Conservation (phyloP, 805 yeast genomes). For the Vanderwaltozyma verrucispora region DNA sequence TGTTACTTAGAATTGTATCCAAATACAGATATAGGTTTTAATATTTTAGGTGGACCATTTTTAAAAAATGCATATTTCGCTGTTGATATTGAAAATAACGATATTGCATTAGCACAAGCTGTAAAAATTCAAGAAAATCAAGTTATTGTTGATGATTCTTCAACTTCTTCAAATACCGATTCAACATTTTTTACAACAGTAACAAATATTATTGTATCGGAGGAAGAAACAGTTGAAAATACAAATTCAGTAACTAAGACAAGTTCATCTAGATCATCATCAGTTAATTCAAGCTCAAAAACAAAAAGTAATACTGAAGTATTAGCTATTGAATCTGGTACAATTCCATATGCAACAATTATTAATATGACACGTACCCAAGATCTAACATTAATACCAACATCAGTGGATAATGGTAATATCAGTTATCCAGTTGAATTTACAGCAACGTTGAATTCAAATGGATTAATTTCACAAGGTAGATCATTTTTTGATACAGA, state of each 20-base stretch:
- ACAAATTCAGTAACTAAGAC: too few relatives aligned
- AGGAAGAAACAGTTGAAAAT: too few relatives aligned
- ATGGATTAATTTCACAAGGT: conserved; percentile 25
- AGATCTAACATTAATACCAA: conserved; percentile 5
- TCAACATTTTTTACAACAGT: not conserved
- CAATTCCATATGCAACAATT: conserved; percentile 41
- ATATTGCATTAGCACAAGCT: conserved; percentile 48
- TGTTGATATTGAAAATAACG: conserved; percentile 48
- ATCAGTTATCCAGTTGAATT: conserved; percentile 18
- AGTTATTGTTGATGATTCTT: not conserved
- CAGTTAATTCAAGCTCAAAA: not conserved
- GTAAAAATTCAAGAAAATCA: conserved; percentile 13
- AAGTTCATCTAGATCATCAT: not conserved
- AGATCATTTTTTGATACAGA: conserved; percentile 25
- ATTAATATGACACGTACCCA: conserved; percentile 18
- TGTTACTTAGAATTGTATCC: conserved; percentile 48
- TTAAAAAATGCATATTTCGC: conserved; percentile 45
- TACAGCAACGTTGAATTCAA: conserved; percentile 24
- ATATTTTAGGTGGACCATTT: conserved; percentile 50
- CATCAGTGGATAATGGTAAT: not conserved
- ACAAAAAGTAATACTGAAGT: not conserved
- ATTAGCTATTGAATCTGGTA: conserved; percentile 31
- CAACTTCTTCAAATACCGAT: not conserved
- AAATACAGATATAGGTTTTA: conserved; percentile 36
- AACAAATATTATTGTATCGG: not conserved